Base-by-base conservation (phyloP, 805 yeast genomes). In the Komagataella pseudopastoris region DNA sequence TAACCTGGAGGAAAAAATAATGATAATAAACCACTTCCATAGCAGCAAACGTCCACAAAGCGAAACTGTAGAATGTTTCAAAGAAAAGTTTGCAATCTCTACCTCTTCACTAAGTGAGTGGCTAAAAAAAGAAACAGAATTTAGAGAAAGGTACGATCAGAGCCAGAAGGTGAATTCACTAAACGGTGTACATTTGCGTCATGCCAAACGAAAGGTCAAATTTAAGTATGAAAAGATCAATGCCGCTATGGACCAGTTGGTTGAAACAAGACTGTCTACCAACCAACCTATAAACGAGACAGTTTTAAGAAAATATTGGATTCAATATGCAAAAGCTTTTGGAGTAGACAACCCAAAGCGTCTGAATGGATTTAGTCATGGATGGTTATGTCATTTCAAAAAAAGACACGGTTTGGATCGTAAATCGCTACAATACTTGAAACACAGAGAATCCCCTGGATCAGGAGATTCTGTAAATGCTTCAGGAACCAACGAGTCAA, bases 321-420 rank as follows among this genome's bases (percentile, higher is more conserved):
- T 72, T 12, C 63, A 70, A 30, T 76, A 69, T 57, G 84, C 83
- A 2, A 74, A 74, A 52, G 69, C 72, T 57, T 76, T 62, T 58
- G 84, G 83, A 7, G 82, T 80, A 2, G 76, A 73, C 6, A 81
- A 80, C 56, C 83, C 84, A 3, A 80, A 79, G 59, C 64, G 85
- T 51, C 60, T 75, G 51, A 71, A 69, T 23, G 69, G 73, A 14
- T 80, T 78, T 55, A 74, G 80, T 56, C 83, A 79, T 60, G 85
- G 85, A 6, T 80, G 85, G 85, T 62, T 80, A 46, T 67, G 77
- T 10, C 81, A 76, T 57, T 80, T 80, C 62, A 80, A 80, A 60
- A 78, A 76, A 56, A 63, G 83, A 49, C 82, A 79, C 57, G 81
- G 77, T 1, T 61, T 76, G 46, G 67, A 68, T 55, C 66, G 63